Evolutionary conservation across 2,329 filamentous ascomycete genomes (phyloP).

Genomic region (Nemania sp.): DNA sequence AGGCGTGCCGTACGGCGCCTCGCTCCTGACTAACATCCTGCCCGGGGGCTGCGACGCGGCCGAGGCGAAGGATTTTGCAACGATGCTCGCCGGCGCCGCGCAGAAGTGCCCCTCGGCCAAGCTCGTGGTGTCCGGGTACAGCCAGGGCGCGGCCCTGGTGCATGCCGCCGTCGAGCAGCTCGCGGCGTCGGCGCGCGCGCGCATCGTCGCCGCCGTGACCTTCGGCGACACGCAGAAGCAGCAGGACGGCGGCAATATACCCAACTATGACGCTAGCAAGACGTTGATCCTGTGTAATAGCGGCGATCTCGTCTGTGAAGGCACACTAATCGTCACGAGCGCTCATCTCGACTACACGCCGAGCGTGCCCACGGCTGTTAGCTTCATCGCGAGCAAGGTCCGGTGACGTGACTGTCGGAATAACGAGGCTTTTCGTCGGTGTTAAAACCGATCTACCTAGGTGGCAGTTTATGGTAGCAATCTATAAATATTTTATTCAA

Average conservation of each 20-base stretch:
- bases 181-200: slow-evolving; percentile 1
- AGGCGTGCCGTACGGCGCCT: slow-evolving; percentile 47
- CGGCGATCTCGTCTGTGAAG: slow-evolving; percentile 63
- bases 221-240: slow-evolving; percentile 51
- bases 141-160: slow-evolving; percentile 52
- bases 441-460: too few species aligned
- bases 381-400: slow-evolving; percentile 33
- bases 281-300: slow-evolving; percentile 60
- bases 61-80: slow-evolving; percentile 48
- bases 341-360: slow-evolving; percentile 25
- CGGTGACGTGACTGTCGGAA: background rate
- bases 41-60: slow-evolving; percentile 46
- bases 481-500: background rate
- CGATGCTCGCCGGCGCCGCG: slow-evolving; percentile 48
- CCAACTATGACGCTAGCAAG: slow-evolving; percentile 46
- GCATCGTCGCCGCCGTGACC: slow-evolving; percentile 40
- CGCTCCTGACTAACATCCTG: slow-evolving; percentile 47
- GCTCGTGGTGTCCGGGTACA: slow-evolving; percentile 52
- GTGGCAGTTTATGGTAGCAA: too few species aligned
- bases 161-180: slow-evolving; percentile 49
- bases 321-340: slow-evolving; percentile 47
- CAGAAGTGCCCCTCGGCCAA: slow-evolving; percentile 51
- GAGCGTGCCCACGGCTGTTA: slow-evolving; percentile 8
- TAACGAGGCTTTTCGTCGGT: too few species aligned
- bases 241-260: slow-evolving; percentile 50